A percentile compares a stretch with the other conserved stretches of the same genome.
Conservation (phyloP, 371 early-diverging fungal species). For the Amoeboaphelidium protococcarum region DNA sequence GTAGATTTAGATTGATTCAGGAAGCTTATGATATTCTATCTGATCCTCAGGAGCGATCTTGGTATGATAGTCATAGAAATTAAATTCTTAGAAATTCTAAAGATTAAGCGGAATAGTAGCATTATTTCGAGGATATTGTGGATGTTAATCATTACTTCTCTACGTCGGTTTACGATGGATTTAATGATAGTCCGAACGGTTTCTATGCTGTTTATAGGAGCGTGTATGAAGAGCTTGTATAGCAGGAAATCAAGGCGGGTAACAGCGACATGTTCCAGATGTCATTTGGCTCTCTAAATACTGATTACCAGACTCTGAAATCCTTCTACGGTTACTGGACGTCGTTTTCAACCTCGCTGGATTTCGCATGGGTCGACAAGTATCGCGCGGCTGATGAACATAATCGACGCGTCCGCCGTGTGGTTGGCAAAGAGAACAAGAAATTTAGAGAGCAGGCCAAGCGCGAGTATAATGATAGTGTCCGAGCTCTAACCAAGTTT, state of each 20-base stretch:
- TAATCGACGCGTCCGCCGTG: slow-evolving; percentile 43
- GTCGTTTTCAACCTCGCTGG: slow-evolving; percentile 41
- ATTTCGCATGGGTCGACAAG: slow-evolving; percentile 72
- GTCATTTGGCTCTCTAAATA: slow-evolving; percentile 3
- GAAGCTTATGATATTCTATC: not conserved
- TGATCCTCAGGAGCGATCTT: not conserved
- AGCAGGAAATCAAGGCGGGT: slow-evolving; percentile 42
- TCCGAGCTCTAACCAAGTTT: slow-evolving; percentile 10
- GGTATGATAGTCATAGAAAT: slow-evolving; percentile 1
- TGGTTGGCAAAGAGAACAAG: slow-evolving; percentile 77
- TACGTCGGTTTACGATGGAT: slow-evolving; percentile 13
- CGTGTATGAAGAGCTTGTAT: slow-evolving; percentile 40
- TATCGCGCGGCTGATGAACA: slow-evolving; percentile 51
- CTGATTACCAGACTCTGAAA: slow-evolving; percentile 11
- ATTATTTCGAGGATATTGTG: not conserved
- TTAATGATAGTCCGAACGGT: slow-evolving; percentile 18
- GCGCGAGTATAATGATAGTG: slow-evolving; percentile 57
- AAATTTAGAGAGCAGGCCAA: slow-evolving; percentile 52
- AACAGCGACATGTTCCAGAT: no score
- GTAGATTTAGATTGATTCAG: not conserved
- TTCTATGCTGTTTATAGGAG: slow-evolving; percentile 53
- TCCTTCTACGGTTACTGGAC: slow-evolving; percentile 52
- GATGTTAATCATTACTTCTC: slow-evolving; percentile 5
- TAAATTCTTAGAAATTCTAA: not conserved
- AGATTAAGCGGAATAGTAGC: not conserved